Evolutionary conservation across 2,329 filamentous ascomycete genomes (phyloP), one percentile per base, ranked within the genome.

Genomic region (Ophiognomonia clavigignenti-juglandacearum): DNA sequence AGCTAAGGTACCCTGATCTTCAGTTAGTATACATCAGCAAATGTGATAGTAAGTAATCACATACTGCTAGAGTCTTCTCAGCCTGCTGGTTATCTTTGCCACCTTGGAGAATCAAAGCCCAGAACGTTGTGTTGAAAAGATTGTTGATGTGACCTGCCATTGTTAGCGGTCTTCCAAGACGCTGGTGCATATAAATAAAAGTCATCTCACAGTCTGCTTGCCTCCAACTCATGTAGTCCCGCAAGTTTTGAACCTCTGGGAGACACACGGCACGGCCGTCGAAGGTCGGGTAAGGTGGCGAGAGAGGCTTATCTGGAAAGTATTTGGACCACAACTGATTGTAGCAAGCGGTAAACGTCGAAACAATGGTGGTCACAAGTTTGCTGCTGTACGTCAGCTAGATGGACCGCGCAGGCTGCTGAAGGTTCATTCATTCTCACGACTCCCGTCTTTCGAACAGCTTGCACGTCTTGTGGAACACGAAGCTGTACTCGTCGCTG

Each of bases 71-170:
- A 50, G 80, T 78, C 59, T 85, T 78, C 63, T 97, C 92, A 0
- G 93, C 93, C 49, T 88, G 85, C 42, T 83, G 85, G 24, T 82
- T 78, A 43, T 79, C 83, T 71, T 93, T 77, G 0, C 85, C 86
- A 2, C 88, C 91, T 39, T 81, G 72, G 54, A 88, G 81, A 19
- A 97, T 85, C 58, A 98, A 72, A 1, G 85, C 75, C 93, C 93
- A 98, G 64, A 97, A 97, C 0, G 89, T 88, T 0, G 93, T 98
- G 64, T 98, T 98, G 67, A 96, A 98, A 4, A 98, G 78, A 60
- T 98, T 98, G 66, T 98, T 98, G 58, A 98, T 95, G 63, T 98
- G 93, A 55, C 88, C 88, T 92, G 50, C 9, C 0, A 20, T 10
- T 3, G 29, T 56, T 55, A 43, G 55, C 42, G 8, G 41, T 31